Evolutionary conservation across 2,329 filamentous ascomycete genomes (phyloP).

Genomic region (Cucurbitaria berberidis): DNA sequence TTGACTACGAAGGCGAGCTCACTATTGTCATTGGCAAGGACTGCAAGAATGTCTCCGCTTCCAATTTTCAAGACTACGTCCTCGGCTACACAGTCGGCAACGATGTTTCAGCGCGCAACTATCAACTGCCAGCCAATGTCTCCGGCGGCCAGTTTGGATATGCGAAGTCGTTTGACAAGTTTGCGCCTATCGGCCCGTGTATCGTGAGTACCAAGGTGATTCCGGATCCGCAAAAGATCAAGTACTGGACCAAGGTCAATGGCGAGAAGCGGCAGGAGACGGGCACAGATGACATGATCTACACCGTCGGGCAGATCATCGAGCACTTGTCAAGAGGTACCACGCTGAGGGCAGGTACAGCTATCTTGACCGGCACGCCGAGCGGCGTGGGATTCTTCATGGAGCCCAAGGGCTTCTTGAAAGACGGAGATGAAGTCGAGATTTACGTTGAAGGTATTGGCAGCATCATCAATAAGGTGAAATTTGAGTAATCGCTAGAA

Average conservation of each 20-base stretch:
- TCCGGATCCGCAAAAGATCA: constrained; percentile 41
- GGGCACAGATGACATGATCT: constrained; percentile 57
- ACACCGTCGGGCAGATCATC: constrained; percentile 50
- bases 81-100: constrained; percentile 69
- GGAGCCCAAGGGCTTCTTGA: constrained; percentile 47
- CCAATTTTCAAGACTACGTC: constrained; percentile 64
- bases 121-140: constrained; percentile 50
- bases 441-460: constrained; percentile 45
- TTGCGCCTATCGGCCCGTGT: constrained; percentile 53
- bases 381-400: constrained; percentile 47
- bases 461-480: constrained; percentile 42
- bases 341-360: constrained; percentile 55
- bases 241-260: constrained; percentile 52
- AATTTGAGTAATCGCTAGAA: constrained; percentile 32
- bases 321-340: constrained; percentile 54
- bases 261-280: constrained; percentile 53
- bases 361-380: constrained; percentile 60
- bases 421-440: constrained; percentile 46
- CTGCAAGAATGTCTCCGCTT: constrained; percentile 53
- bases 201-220: constrained; percentile 45
- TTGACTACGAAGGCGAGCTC: constrained; percentile 50
- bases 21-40: constrained; percentile 42
- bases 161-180: constrained; percentile 54
- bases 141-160: constrained; percentile 50
- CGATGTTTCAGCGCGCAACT: constrained; percentile 66